Percentiles rank a stretch among this genome's conserved stretches.
Conservation (phyloP, 371 early-diverging fungal genomes). For the Mucor saturninus region DNA sequence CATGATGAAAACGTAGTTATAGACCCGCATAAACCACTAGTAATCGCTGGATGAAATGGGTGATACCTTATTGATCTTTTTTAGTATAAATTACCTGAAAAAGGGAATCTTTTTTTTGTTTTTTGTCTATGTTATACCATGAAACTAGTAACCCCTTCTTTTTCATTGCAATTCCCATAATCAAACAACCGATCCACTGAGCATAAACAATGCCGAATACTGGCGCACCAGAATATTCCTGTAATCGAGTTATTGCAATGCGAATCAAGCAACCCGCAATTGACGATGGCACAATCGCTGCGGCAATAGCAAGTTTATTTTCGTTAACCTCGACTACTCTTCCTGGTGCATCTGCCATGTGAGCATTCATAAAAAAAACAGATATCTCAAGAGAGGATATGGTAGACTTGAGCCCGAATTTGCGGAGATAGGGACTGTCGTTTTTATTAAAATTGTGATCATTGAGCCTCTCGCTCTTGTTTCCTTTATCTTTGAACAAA, state of each 20-base stretch:
- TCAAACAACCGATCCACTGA: constrained; percentile 75
- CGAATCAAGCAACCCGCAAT: constrained; percentile 72
- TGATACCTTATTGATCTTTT: constrained; percentile 36
- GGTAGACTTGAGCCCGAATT: not conserved
- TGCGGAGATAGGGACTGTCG: constrained; percentile 20
- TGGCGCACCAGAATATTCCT: constrained; percentile 63
- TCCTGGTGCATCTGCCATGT: constrained; percentile 1
- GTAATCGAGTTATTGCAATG: constrained; percentile 57
- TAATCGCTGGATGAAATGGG: constrained; percentile 64
- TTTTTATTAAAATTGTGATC: not conserved
- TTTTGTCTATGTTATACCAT: constrained; percentile 14
- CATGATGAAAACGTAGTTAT: constrained; percentile 89
- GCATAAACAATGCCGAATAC: constrained; percentile 70
- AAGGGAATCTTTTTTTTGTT: not conserved
- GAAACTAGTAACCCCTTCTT: constrained; percentile 25
- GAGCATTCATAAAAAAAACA: not conserved
- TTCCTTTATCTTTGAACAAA: not conserved
- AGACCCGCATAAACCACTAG: constrained; percentile 85
- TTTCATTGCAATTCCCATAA: constrained; percentile 61
- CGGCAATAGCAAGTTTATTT: constrained; percentile 40
- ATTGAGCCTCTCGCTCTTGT: not conserved
- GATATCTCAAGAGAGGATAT: not conserved
- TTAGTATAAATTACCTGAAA: constrained; percentile 12
- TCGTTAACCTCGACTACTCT: constrained; percentile 28
- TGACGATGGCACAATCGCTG: constrained; percentile 61